Evolutionary conservation across 2,329 filamentous ascomycete genomes (phyloP), one percentile per base, ranked within the genome.

Genomic region (Tetracladium maxilliforme): DNA sequence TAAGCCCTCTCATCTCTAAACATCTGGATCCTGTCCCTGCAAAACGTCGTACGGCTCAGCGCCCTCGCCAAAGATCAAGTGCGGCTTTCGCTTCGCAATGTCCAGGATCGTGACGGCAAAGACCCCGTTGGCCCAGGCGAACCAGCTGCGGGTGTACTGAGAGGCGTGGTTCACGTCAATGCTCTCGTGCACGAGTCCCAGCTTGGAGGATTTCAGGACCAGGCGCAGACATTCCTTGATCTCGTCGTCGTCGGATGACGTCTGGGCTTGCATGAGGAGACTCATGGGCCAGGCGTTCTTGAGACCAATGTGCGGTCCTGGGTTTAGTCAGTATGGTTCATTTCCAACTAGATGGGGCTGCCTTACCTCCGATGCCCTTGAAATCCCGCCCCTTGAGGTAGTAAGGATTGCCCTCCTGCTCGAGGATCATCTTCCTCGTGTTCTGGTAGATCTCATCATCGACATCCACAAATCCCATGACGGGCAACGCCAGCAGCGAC

Each of bases 201-300:
- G 60, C 26, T 61, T 64, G 32, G 78, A 79, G 2, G 78, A 78
- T 31, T 70, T 63, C 31, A 90, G 70, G 19, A 98, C 90, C 16
- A 76, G 48, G 6, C 70, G 57, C 14, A 98, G 50, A 33, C 77
- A 80, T 24, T 68, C 61, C 31, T 52, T 57, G 34, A 98, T 95
- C 54, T 98, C 90, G 0, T 63, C 58, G 32, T 93, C 86, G 29
- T 86, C 63, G 25, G 87, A 66, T 6, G 74, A 78, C 1, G 90
- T 98, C 64, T 90, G 83, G 4, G 82, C 83, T 50, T 94, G 86
- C 12, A 94, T 69, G 7, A 98, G 61, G 33, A 94, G 56, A 45
- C 81, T 90, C 84, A 98, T 95, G 1, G 90, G 90, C 90, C 90
- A 98, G 6, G 87, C 90, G 37, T 93, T 81, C 39, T 69, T 58